Base-by-base conservation (phyloP, 1,284 basidiomycete genomes). In the Malassezia furfur region DNA sequence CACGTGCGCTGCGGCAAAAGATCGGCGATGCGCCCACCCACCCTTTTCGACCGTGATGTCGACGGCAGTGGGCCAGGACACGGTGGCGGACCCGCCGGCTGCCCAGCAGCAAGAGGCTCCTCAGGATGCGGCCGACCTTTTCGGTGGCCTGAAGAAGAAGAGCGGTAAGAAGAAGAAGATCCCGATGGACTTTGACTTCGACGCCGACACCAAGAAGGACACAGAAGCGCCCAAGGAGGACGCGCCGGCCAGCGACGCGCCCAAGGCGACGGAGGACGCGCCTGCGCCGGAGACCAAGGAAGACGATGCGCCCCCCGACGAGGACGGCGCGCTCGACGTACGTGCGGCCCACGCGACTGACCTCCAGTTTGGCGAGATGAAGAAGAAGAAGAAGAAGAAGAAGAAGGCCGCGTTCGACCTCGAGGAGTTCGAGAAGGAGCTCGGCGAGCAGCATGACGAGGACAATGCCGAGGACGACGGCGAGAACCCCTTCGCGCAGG, bases 71-170 rank as follows among this genome's bases (percentile, higher is more conserved):
- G 40, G 45, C 40, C 47, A 59, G 35, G 58, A 49, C 40, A 30
- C 43, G 48, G 52, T 50, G 40, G 46, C 56, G 52, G 58, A 63
- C 12, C 36, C 49, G 28, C 17, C 46, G 11, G 12, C 57, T 17
- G 17, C 40, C 10, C 25, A 15, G 15, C 43, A 45, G 35, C 52
- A 50, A 8, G 54, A 50, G 38, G 52, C 52, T 10, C 44, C 47
- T 25, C 85, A 87, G 38, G 85, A 88, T 41, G 79, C 83, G 69
- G 85, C 85, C 67, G 81, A 85, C 49, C 85, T 89, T 82, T 89
- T 90, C 70, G 87, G 84, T 6, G 87, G 87, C 69, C 72, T 88
- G 71, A 89, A 89, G 81, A 90, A 90, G 80, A 90, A 89, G 77
- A 89, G 88, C 54, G 76, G 76, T 78, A 88, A 87, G 79, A 88